A percentile compares a stretch with the other conserved stretches of the same genome.
These are phyloP conservation scores for Hypholoma fasciculare DNA, from an alignment of 768 basidiomycete genomes.

Conservation along the genomic window DNA sequence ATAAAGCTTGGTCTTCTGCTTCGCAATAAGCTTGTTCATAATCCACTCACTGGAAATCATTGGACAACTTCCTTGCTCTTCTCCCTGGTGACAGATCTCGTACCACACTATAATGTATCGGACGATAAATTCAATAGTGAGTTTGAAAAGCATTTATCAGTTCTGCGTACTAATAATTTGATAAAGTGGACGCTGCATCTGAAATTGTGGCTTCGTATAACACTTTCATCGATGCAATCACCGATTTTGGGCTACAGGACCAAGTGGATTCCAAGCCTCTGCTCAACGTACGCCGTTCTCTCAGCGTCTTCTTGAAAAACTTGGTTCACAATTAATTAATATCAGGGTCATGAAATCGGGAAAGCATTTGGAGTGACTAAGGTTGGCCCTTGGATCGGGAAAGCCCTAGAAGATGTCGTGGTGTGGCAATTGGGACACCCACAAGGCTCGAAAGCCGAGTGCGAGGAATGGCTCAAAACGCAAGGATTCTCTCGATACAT, in stretches of 20 bases:
- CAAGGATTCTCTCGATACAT: constrained; percentile 46
- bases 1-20: constrained; percentile 59
- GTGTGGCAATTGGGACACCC: constrained; percentile 90
- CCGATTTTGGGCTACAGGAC: constrained; percentile 58
- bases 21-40: constrained; percentile 67
- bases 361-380: constrained; percentile 49
- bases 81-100: constrained; percentile 71
- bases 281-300: constrained; percentile 65
- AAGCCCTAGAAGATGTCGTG: constrained; percentile 63
- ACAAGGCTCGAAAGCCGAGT: constrained; percentile 60
- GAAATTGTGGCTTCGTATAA: constrained; percentile 66
- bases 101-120: constrained; percentile 46
- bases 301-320: background rate
- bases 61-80: constrained; percentile 79
- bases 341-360: constrained; percentile 72
- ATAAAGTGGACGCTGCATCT: constrained; percentile 42
- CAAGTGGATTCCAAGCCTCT: constrained; percentile 71
- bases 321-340: background rate
- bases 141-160: constrained; percentile 13
- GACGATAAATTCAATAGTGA: constrained; percentile 45
- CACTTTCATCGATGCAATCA: constrained; percentile 55
- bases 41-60: constrained; percentile 55
- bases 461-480: constrained; percentile 66
- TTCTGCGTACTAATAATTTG: constrained; percentile 1
- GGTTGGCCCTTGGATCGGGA: constrained; percentile 71